These are phyloP conservation scores for Microascus cirrosus DNA, from an alignment of 2,329 filamentous ascomycete species.

Conservation along the genomic window DNA sequence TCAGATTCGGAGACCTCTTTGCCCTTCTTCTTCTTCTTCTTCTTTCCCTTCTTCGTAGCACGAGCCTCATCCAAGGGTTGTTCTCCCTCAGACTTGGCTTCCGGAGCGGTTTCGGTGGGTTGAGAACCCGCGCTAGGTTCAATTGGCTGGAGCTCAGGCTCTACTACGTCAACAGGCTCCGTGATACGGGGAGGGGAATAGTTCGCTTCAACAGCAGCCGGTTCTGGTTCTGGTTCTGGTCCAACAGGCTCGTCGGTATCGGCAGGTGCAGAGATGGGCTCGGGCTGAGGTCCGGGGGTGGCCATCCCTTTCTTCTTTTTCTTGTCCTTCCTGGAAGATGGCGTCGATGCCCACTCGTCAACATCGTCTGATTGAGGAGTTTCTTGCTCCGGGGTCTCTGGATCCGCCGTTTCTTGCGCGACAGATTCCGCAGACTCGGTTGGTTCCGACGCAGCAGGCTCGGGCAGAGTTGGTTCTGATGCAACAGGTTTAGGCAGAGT, in stretches of 20 bases:
- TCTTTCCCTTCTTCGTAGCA: conserved; percentile 10
- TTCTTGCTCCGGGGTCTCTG: not conserved
- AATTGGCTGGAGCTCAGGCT: not conserved
- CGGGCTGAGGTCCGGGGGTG: not conserved
- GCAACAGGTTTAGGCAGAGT: not conserved
- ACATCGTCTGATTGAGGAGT: not conserved
- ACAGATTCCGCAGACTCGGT: not conserved
- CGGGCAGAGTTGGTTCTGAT: not conserved
- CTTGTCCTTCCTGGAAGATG: not conserved
- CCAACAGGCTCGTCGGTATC: not conserved
- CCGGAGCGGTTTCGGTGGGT: not conserved
- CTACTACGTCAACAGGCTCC: not conserved
- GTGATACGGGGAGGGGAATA: not conserved
- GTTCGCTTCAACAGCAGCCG: not conserved
- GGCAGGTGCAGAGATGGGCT: not conserved
- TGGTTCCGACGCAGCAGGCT: not conserved
- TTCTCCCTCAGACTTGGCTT: conserved; percentile 7
- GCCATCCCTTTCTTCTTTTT: not conserved
- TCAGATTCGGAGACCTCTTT: not conserved
- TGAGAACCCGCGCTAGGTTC: not conserved
- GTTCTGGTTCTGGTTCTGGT: not conserved
- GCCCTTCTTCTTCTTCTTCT: conserved; percentile 6
- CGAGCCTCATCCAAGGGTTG: conserved; percentile 4
- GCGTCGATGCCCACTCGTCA: not conserved
- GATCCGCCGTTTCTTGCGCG: not conserved